Base-by-base conservation (phyloP, 164 flowering plant genomes). In the Echeveria elegans region DNA sequence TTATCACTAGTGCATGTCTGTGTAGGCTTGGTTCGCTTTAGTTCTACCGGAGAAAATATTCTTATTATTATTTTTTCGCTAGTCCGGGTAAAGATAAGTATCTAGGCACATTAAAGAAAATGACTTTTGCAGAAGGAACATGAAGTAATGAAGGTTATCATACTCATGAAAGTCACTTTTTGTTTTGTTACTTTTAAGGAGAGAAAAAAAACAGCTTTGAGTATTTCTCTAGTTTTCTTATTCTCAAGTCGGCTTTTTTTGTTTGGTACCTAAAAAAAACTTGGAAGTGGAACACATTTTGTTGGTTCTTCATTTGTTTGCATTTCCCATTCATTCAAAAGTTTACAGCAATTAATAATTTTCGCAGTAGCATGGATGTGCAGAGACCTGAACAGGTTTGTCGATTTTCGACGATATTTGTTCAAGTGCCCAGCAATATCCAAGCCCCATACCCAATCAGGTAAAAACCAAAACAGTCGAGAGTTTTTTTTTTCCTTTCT, bases 171-270 rank as follows among this genome's bases (percentile, higher is more conserved):
- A 38, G 41, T 38, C 12, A 38, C 41, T n/a, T 38, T 38, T 38
- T 38, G 41, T 38, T 36, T 36, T 38, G 41, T 38, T 38, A 38
- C 41, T n/a, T 38, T 38, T 38, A 4, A 38, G 6, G 41, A 38
- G 41, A n/a, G n/a, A n/a, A 38, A 38, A 45, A 15, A 50, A 50
- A 50, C 58, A 50, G 58, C 59, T 53, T 53, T 53, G 59, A 53
- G 29, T 23, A 12, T 23, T 24, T 53, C 59, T 53, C 30, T 23
- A 7, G n/a, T n/a, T 23, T 53, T 53, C 12, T 53, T 53, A 53
- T 21, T 53, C 59, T 1, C 9, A 29, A 53, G 16, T 24, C 29
- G 30, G 30, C 59, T 29, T 53, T 53, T 6, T 53, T 53, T 26
- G 29, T 53, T 53, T 53, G 14, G 2, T 53, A 26, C 59, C 11